Conservation (phyloP, 495 filamentous ascomycete species). For the Niebla homalea region DNA sequence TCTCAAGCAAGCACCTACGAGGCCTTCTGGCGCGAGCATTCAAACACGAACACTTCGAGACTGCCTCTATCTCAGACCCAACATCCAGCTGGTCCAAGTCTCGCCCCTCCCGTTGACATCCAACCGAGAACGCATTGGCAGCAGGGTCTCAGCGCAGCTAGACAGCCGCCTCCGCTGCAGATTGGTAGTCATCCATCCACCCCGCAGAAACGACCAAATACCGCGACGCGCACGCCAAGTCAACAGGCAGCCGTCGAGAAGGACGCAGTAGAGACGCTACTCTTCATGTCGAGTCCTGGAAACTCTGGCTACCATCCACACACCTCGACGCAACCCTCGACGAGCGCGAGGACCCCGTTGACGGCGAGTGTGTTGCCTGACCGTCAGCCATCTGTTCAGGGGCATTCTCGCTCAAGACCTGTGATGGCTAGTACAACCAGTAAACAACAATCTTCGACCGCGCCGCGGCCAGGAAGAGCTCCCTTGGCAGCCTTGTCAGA, state of each 20-base stretch:
- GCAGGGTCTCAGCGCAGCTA: conserved; percentile 12
- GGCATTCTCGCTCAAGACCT: not conserved
- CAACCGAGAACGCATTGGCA: conserved; percentile 26
- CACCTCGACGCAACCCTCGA: not conserved
- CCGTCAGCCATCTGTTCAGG: too few relatives aligned
- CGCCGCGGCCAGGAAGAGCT: not conserved
- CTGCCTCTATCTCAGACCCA: conserved; percentile 4
- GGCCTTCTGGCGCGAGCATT: conserved; percentile 32
- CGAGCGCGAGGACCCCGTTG: not conserved
- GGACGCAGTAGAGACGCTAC: conserved; percentile 73
- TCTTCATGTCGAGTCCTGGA: conserved; percentile 79
- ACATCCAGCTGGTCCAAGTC: conserved; percentile 6
- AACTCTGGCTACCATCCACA: conserved; percentile 39
- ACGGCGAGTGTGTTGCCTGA: too few relatives aligned
- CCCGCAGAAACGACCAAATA: conserved; percentile 3
- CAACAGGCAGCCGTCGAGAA: conserved; percentile 63
- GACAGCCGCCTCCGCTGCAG: conserved; percentile 5
- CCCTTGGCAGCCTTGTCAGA: not conserved
- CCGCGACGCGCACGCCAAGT: conserved; percentile 38
- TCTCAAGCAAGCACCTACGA: conserved; percentile 28
- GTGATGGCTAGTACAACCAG: not conserved
- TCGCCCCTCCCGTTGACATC: conserved; percentile 52
- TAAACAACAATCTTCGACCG: not conserved
- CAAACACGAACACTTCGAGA: conserved; percentile 6
- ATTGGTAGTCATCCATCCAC: conserved; percentile 5